These are phyloP conservation scores for Trichophyton rubrum DNA, from an alignment of 2,329 filamentous ascomycete genomes.

Conservation along the genomic window DNA sequence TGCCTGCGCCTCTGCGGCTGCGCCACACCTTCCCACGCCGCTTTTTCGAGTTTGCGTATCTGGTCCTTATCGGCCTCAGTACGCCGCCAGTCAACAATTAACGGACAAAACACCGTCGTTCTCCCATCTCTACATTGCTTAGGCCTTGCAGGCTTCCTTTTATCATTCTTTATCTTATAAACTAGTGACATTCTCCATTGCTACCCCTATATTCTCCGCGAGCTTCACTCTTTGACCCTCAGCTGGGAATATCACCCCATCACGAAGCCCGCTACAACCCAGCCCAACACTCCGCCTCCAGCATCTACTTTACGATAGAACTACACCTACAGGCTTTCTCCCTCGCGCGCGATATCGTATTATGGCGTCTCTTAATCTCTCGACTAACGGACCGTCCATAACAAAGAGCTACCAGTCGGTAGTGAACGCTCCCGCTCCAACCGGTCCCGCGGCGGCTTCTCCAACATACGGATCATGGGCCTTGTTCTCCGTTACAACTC, in stretches of 20 bases:
- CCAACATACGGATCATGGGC: constrained; percentile 87
- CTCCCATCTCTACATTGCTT: neutral
- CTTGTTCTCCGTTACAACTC: constrained; percentile 82
- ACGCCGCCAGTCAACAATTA: neutral
- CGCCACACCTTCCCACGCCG: constrained; percentile 3
- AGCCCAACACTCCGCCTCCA: neutral
- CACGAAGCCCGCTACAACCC: neutral
- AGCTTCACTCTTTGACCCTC: neutral
- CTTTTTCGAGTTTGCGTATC: neutral
- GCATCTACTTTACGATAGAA: neutral
- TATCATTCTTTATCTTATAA: neutral
- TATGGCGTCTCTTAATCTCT: constrained; percentile 73
- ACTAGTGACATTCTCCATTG: neutral
- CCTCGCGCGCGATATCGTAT: constrained; percentile 13
- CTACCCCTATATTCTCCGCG: neutral
- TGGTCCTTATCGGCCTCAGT: neutral
- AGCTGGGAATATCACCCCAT: neutral
- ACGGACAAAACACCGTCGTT: neutral
- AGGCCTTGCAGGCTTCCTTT: neutral
- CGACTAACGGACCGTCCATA: constrained; percentile 69
- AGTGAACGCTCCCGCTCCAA: constrained; percentile 47
- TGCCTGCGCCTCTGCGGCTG: neutral
- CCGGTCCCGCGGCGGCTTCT: constrained; percentile 50
- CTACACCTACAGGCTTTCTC: neutral
- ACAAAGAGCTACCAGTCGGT: constrained; percentile 60